Base-by-base conservation (phyloP, 2,329 filamentous ascomycete genomes). In the Penicillium vulpinum region DNA sequence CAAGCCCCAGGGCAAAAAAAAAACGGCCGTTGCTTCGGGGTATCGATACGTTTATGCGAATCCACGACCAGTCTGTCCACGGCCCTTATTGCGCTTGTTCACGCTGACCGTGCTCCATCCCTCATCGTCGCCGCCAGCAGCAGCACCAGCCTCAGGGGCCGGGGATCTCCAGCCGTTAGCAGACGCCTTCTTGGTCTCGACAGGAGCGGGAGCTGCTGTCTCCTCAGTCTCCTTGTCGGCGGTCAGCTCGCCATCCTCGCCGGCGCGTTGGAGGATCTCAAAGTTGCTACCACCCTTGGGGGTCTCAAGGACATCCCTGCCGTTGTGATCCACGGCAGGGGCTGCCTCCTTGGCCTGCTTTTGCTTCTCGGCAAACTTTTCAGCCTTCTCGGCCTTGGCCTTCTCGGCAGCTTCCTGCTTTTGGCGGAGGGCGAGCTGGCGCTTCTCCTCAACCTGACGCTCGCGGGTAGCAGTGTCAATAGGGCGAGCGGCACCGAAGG, bases 401-500 rank as follows among this genome's bases (percentile, higher is more conserved):
- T 92, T 94, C 61, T 94, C 91, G 1, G 94, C 91, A 0, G 88
- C 86, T 67, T 96, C 92, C 71, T 88, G 90, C 85, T 95, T 96
- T 75, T 94, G 88, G 62, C 87, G 87, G 26, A 92, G 62, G 7
- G 85, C 83, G 57, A 90, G 81, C 68, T 89, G 81, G 63, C 89
- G 85, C 83, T 91, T 96, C 78, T 96, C 91, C 69, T 95, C 93
- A 56, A 99, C 87, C 74, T 95, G 88, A 67, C 88, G 88, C 79
- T 97, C 93, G 64, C 90, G 88, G 15, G 92, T 85, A 44, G 91
- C 90, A 45, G 93, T 97, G 77, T 99, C 92, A 67, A 97, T 96
- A 54, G 94, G 94, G 61, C 89, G 88, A 55, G 94, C 94, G 59
- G 90, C 92, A 68, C 94, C 94, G 73, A 99, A 99, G 39, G 92